These are phyloP conservation scores for Rubus idaeus DNA, from an alignment of 306 rosid species.

Conservation along the genomic window DNA sequence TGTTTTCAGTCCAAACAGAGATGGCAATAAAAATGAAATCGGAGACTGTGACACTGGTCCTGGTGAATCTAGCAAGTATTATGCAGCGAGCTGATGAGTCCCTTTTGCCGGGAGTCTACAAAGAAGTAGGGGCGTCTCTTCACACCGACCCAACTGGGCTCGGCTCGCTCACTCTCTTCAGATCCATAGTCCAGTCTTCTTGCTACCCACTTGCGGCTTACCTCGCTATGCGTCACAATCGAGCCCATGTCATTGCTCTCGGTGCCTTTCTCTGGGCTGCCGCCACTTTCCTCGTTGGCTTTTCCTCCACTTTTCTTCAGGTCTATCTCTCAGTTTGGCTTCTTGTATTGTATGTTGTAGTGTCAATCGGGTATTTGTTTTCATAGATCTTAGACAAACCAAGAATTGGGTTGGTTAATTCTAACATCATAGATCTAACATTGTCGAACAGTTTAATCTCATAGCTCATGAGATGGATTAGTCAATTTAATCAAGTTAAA, in stretches of 20 bases:
- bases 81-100: slow-evolving; percentile 84
- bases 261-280: slow-evolving; percentile 81
- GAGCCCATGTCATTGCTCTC: slow-evolving; percentile 62
- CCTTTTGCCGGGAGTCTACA: slow-evolving; percentile 73
- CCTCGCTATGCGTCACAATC: slow-evolving; percentile 69
- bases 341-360: neutral
- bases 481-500: neutral
- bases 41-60: slow-evolving; percentile 55
- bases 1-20: slow-evolving; percentile 11
- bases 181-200: slow-evolving; percentile 67
- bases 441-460: neutral
- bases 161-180: slow-evolving; percentile 72
- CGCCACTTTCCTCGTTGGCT: slow-evolving; percentile 65
- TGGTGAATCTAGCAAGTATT: slow-evolving; percentile 64
- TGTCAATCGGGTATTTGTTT: neutral
- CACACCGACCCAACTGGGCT: slow-evolving; percentile 76
- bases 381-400: neutral
- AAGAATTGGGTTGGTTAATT: neutral
- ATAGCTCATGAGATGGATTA: neutral
- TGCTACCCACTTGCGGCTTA: slow-evolving; percentile 82
- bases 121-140: slow-evolving; percentile 68
- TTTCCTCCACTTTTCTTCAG: slow-evolving; percentile 68
- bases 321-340: slow-evolving; percentile 6
- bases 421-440: neutral
- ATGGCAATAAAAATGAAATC: slow-evolving; percentile 40